Base-by-base conservation (phyloP, 2,329 filamentous ascomycete genomes). In the Aspergillus sp. region DNA sequence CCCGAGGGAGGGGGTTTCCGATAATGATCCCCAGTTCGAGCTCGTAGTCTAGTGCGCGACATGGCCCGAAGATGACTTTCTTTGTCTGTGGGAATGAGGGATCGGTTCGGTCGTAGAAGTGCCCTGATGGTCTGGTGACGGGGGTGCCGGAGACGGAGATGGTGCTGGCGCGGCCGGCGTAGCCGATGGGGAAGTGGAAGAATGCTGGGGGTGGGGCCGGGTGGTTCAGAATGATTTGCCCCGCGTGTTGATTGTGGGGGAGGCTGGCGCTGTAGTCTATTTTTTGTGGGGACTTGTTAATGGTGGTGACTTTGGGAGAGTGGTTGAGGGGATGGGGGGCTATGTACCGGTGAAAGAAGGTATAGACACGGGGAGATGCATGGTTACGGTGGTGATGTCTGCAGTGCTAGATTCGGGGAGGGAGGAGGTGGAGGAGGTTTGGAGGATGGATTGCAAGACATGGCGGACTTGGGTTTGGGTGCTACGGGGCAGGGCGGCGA, bases 281-380 rank as follows among this genome's bases (percentile, higher is more conserved):
- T 5, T 41, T 10, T 11, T 44, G 8, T 70, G 17, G 66, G 25
- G 6, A 4, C 71, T 71, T 27, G 75, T 77, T 15, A 77, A 73
- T 36, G 17, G 80, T 82, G 79, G 75, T 27, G 25, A 27, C 25
- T 27, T n/a, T n/a, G n/a, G n/a, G n/a, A n/a, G n/a, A n/a, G n/a
- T n/a, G n/a, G n/a, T n/a, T n/a, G n/a, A n/a, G 2, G 81, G 84
- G 71, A 85, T 86, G 21, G 21, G 21, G 69, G 25, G 25, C 7
- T 87, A 70, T 86, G 69, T 87, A 70, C 68, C 86, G 48, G 78
- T 83, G 66, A 86, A 88, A 38, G 84, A 85, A 4, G 78, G 78
- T 17, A 86, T 81, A 3, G 75, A 70, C 39, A 89, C 72, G 0
- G 86, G 87, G 0, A 88, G 68, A 66, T 87, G 82, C 64, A 86